A percentile compares a stretch with the other conserved stretches of the same genome.
Evolutionary conservation across 2,329 filamentous ascomycete genomes (phyloP).

Genomic region (Claviceps paspali): DNA sequence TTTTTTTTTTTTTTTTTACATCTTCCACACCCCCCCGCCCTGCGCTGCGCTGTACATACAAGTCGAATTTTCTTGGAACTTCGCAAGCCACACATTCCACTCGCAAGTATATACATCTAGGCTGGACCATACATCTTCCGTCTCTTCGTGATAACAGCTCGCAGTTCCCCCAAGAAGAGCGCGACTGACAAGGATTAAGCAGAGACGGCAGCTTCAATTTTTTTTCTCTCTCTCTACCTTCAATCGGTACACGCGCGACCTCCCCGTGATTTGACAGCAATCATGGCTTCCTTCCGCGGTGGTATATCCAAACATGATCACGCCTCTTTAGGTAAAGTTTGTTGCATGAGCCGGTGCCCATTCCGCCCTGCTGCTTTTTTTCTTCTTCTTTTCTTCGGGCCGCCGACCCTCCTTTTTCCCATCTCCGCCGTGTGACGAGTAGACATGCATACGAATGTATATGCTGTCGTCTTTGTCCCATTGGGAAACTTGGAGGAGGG

Average conservation of each 20-base stretch:
- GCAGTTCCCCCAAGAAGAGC: too few relatives aligned
- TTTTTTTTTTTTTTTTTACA: not conserved
- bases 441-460: not conserved
- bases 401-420: not conserved
- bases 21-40: too few relatives aligned
- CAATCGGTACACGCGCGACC: conserved; percentile 13
- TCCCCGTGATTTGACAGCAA: conserved; percentile 9
- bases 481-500: too few relatives aligned
- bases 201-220: not conserved
- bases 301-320: conserved; percentile 22
- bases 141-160: too few relatives aligned
- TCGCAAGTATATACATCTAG: too few relatives aligned
- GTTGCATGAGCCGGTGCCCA: conserved; percentile 50
- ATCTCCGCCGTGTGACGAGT: not conserved
- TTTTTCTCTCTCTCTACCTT: not conserved
- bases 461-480: not conserved
- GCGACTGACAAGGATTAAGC: too few relatives aligned
- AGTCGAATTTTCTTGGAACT: too few relatives aligned
- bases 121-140: too few relatives aligned
- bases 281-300: conserved; percentile 21
- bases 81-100: too few relatives aligned
- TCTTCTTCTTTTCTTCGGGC: too few relatives aligned
- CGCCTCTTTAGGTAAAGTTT: conserved; percentile 26
- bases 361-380: conserved; percentile 7
- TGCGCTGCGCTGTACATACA: too few relatives aligned